A percentile compares a stretch with the other conserved stretches of the same genome.
phyloP scores from a whole-genome alignment of 202 grass and related monocot species.

The Setaria viridis region DNA sequence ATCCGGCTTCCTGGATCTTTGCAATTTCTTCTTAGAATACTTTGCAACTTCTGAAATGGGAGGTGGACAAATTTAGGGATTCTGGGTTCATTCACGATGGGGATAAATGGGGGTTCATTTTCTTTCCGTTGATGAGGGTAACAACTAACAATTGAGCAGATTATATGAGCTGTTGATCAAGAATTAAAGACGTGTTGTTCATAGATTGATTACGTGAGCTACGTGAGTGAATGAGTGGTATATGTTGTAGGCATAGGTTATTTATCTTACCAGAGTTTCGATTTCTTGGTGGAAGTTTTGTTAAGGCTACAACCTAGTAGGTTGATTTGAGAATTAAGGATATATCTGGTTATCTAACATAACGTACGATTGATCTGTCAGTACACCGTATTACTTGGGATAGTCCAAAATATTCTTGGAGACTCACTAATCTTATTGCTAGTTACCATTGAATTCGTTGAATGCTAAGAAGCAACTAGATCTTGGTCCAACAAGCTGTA shows the following conservation, averaged over 20 bases:
- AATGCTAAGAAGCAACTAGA: neutral
- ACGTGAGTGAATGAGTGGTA: neutral
- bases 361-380: neutral
- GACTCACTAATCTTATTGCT: neutral
- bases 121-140: neutral
- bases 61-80: neutral
- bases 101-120: neutral
- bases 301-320: neutral
- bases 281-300: no score
- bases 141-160: no score
- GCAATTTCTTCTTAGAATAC: neutral
- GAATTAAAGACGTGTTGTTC: neutral
- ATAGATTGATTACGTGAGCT: neutral
- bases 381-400: neutral
- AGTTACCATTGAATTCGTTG: neutral
- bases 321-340: neutral
- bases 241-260: neutral
- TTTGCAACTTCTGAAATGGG: neutral
- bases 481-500: neutral
- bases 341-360: neutral
- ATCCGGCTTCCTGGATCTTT: conserved; percentile 16
- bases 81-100: neutral
- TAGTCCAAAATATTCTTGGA: neutral
- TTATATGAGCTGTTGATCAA: neutral
- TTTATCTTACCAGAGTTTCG: neutral